Percentiles rank a stretch among this genome's conserved stretches.
phyloP scores from a whole-genome alignment of 176 grass and related monocot species.

The Oryza rufipogon region DNA sequence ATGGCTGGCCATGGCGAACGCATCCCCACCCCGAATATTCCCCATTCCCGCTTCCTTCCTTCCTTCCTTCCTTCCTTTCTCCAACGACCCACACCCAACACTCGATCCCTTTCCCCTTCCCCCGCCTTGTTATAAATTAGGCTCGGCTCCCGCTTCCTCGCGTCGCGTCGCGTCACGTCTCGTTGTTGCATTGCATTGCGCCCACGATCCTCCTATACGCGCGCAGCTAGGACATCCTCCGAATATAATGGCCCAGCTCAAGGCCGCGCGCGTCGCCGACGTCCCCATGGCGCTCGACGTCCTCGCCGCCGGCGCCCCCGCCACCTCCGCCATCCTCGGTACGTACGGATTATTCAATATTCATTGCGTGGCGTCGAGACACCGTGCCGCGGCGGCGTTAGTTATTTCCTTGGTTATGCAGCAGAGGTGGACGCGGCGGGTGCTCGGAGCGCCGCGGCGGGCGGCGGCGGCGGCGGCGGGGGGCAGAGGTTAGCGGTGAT shows the following conservation, averaged over 20 bases:
- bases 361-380: too few species aligned
- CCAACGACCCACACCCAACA: not conserved
- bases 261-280: conserved; percentile 75
- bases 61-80: too few species aligned
- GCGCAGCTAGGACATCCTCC: not conserved
- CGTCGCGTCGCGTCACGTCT: not conserved
- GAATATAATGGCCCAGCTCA: conserved; percentile 60
- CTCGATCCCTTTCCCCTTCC: too few species aligned
- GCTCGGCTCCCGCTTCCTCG: not conserved
- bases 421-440: not conserved
- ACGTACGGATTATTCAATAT: too few species aligned
- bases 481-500: conserved; percentile 55
- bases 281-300: conserved; percentile 58
- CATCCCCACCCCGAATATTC: not conserved
- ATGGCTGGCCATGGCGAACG: not conserved
- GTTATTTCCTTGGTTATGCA: too few species aligned
- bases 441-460: not conserved
- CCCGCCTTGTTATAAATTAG: not conserved
- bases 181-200: not conserved
- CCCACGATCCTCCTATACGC: not conserved
- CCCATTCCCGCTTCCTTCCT: not conserved
- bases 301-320: conserved; percentile 24
- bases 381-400: too few species aligned
- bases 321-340: conserved; percentile 41
- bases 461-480: not conserved